phyloP scores from a whole-genome alignment of 768 basidiomycete species.

The Tephrocybe sp. region DNA sequence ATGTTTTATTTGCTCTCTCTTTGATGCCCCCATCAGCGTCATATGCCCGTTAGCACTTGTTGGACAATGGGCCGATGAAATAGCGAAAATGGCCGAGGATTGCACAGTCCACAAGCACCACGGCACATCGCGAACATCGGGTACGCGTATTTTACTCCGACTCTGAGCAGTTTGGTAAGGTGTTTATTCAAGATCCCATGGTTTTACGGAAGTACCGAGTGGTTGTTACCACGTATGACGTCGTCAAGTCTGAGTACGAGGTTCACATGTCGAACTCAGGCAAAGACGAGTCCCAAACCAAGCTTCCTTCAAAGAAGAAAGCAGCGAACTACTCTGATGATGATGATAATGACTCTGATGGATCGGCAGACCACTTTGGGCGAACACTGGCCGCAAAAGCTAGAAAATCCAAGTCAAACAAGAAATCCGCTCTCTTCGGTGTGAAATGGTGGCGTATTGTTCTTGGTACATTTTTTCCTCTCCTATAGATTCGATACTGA shows the following conservation, averaged over 20 bases:
- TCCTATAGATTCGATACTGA: not conserved
- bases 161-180: not conserved
- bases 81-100: slow-evolving; percentile 64
- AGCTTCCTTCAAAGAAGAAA: slow-evolving; percentile 36
- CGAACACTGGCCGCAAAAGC: slow-evolving; percentile 40
- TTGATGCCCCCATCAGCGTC: slow-evolving; percentile 50
- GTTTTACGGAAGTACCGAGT: slow-evolving; percentile 59
- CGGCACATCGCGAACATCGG: slow-evolving; percentile 68
- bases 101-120: slow-evolving; percentile 83
- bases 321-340: slow-evolving; percentile 35
- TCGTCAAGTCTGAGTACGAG: slow-evolving; percentile 77
- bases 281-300: slow-evolving; percentile 56
- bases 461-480: slow-evolving; percentile 54
- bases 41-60: slow-evolving; percentile 87
- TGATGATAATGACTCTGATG: slow-evolving; percentile 32
- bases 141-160: slow-evolving; percentile 35
- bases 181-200: slow-evolving; percentile 49
- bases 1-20: not conserved
- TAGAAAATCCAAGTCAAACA: slow-evolving; percentile 43
- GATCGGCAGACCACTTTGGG: slow-evolving; percentile 45
- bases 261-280: slow-evolving; percentile 41
- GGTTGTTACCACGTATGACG: slow-evolving; percentile 87
- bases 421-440: slow-evolving; percentile 70
- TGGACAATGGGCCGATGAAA: slow-evolving; percentile 89
- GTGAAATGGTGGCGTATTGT: slow-evolving; percentile 86